A percentile compares a stretch with the other conserved stretches of the same genome.
Conservation (phyloP, 345 rosid species). For the Rubroshorea leprosula region DNA sequence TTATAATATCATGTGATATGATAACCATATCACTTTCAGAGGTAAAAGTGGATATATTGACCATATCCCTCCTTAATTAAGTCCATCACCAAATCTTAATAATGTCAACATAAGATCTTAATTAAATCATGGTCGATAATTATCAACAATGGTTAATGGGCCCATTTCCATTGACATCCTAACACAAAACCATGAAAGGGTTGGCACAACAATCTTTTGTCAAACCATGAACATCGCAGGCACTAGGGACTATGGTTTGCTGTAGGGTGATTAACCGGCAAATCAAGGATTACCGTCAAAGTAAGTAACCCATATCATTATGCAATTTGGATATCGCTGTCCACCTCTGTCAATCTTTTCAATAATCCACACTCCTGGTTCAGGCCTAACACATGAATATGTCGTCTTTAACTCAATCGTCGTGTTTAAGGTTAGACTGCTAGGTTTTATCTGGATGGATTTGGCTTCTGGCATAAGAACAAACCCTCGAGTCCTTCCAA, state of each 20-base stretch:
- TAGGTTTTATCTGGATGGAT: slow-evolving; percentile 12
- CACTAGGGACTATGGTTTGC: too few relatives aligned
- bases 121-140: background rate
- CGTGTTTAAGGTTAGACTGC: slow-evolving; percentile 9
- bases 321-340: background rate
- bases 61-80: too few relatives aligned
- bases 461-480: too few relatives aligned
- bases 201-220: background rate
- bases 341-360: too few relatives aligned
- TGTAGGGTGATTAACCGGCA: slow-evolving; percentile 14
- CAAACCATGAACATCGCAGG: background rate
- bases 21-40: too few relatives aligned
- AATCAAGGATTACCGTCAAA: slow-evolving; percentile 6
- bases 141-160: background rate
- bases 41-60: too few relatives aligned
- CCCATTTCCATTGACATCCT: background rate
- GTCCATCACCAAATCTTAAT: too few relatives aligned
- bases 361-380: too few relatives aligned
- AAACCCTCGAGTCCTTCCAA: too few relatives aligned
- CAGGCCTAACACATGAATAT: too few relatives aligned
- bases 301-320: background rate
- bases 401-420: slow-evolving; percentile 15
- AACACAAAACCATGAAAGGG: background rate
- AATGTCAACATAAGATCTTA: too few relatives aligned
- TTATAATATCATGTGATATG: too few relatives aligned